Percentiles rank a stretch among this genome's conserved stretches.
Conservation (phyloP, 495 filamentous ascomycete genomes). For the Penicillium canariense region DNA sequence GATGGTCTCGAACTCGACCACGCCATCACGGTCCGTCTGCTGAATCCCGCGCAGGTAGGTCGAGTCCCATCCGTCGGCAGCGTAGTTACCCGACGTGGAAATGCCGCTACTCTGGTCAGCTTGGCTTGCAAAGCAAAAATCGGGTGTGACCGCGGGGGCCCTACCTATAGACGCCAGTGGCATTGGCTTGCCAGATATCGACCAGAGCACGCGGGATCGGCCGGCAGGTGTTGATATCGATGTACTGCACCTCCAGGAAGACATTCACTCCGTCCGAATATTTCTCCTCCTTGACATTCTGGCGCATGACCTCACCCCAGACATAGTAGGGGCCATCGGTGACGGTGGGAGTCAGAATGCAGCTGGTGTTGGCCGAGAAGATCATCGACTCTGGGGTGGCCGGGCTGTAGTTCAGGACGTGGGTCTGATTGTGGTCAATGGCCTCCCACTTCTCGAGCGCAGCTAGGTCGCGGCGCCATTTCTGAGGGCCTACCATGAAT, state of each 20-base stretch:
- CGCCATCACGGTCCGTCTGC: slow-evolving; percentile 52
- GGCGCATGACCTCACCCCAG: slow-evolving; percentile 46
- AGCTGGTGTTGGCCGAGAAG: slow-evolving; percentile 54
- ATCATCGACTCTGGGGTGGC: slow-evolving; percentile 35
- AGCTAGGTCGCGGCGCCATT: slow-evolving; percentile 32
- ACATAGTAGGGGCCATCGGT: slow-evolving; percentile 57
- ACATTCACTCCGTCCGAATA: slow-evolving; percentile 45
- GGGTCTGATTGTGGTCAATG: slow-evolving; percentile 46
- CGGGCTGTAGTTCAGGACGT: slow-evolving; percentile 20
- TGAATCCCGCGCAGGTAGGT: slow-evolving; percentile 56
- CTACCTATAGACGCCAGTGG: slow-evolving; percentile 52
- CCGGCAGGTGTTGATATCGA: slow-evolving; percentile 42
- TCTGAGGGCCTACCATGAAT: slow-evolving; percentile 22
- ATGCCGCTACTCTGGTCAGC: slow-evolving; percentile 26
- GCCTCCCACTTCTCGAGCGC: slow-evolving; percentile 50
- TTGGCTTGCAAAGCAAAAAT: neutral
- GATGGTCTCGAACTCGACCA: slow-evolving; percentile 54
- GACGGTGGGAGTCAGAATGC: slow-evolving; percentile 52
- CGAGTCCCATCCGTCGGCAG: slow-evolving; percentile 37
- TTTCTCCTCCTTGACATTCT: slow-evolving; percentile 42
- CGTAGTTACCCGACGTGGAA: slow-evolving; percentile 34
- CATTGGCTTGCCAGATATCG: slow-evolving; percentile 46
- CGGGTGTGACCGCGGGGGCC: neutral
- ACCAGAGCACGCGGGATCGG: slow-evolving; percentile 33
- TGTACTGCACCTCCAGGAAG: slow-evolving; percentile 48